Evolutionary conservation across 192 early-diverging fungal genomes (phyloP).

Genomic region (Kappamyces sp.): DNA sequence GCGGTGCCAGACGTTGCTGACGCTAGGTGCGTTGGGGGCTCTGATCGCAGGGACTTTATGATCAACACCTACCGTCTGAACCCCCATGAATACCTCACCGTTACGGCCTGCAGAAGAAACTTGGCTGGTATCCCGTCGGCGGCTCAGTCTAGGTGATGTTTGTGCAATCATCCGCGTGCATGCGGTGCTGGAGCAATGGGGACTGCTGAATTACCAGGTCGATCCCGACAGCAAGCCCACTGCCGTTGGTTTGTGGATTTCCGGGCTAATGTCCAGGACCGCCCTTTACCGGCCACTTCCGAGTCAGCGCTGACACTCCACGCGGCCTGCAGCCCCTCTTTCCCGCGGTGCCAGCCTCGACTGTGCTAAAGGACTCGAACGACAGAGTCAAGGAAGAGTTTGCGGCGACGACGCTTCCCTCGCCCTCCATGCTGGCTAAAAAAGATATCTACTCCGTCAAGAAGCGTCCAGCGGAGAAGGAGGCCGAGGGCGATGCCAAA

Average conservation of each 20-base stretch:
- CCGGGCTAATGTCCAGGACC: conserved; percentile 32
- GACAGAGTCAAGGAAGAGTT: conserved; percentile 6
- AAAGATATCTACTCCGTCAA: not conserved
- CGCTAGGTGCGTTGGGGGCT: not conserved
- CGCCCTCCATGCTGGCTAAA: not conserved
- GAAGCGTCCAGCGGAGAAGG: conserved; percentile 7
- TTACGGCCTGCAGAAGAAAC: conserved; percentile 94
- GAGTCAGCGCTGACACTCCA: conserved; percentile 92
- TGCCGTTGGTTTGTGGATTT: conserved; percentile 47
- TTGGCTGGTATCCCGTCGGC: conserved; percentile 53
- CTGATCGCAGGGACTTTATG: conserved; percentile 91
- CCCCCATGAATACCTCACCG: conserved; percentile 92
- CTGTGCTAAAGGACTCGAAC: not conserved
- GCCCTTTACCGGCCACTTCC: conserved; percentile 96
- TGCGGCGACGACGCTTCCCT: conserved; percentile 8
- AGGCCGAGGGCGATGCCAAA: not conserved
- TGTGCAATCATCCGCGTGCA: conserved; percentile 98
- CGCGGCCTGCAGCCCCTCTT: conserved; percentile 85
- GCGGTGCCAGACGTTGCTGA: too few species aligned
- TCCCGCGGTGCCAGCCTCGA: conserved; percentile 41
- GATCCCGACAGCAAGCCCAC: conserved; percentile 92
- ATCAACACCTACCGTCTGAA: conserved; percentile 94
- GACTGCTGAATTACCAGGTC: conserved; percentile 96
- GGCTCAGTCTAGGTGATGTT: conserved; percentile 62
- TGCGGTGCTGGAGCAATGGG: conserved; percentile 99